These are phyloP conservation scores for Lactarius tabidus DNA, from an alignment of 768 basidiomycete genomes.

Conservation along the genomic window DNA sequence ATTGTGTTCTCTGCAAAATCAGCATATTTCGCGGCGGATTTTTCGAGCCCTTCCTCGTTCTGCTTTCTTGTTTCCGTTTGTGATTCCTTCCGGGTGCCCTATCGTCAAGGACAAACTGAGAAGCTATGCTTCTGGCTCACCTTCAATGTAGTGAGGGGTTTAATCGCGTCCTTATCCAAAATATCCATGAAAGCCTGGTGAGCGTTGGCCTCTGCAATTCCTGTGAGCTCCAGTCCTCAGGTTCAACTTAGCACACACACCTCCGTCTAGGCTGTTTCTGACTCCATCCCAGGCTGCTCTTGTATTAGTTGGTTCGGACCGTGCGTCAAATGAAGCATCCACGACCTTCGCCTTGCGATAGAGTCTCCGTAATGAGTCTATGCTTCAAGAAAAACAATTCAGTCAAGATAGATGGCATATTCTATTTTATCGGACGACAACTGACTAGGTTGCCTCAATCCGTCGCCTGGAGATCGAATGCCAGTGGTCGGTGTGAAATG, in stretches of 20 bases:
- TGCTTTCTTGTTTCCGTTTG: not conserved
- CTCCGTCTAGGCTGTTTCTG: not conserved
- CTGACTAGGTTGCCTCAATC: not conserved
- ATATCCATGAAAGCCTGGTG: not conserved
- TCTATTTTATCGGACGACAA: not conserved
- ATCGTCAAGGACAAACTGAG: no score
- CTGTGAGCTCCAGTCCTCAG: not conserved
- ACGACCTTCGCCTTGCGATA: not conserved
- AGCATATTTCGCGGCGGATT: not conserved
- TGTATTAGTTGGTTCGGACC: not conserved
- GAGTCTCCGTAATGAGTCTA: not conserved
- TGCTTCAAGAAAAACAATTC: not conserved
- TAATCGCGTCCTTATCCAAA: not conserved
- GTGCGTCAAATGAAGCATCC: not conserved
- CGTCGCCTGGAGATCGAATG: not conserved
- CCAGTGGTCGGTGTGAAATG: not conserved
- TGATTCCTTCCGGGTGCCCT: not conserved
- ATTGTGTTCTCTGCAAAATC: not conserved
- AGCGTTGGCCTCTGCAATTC: not conserved
- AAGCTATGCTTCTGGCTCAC: not conserved
- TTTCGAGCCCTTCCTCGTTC: not conserved
- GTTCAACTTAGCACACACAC: not conserved
- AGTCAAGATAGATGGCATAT: not conserved
- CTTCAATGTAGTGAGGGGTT: not conserved
- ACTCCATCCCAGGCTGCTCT: not conserved